These are phyloP conservation scores for Juncus inflexus DNA, from an alignment of 176 grass and related monocot species.

Conservation along the genomic window DNA sequence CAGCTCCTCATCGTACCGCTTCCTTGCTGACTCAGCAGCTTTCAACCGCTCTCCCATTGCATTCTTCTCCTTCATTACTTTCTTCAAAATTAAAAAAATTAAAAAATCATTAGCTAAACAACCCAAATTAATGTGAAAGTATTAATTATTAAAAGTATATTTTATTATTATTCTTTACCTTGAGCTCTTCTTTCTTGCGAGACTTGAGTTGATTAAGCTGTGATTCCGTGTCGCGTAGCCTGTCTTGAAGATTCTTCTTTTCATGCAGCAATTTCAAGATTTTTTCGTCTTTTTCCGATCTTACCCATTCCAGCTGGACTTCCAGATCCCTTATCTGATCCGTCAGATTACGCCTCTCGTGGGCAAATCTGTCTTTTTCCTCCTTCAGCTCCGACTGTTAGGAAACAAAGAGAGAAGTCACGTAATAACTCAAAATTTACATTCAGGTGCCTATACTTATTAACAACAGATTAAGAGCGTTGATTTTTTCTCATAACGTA, in stretches of 20 bases:
- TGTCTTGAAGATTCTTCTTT: conserved; percentile 63
- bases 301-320: conserved; percentile 91
- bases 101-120: conserved; percentile 27
- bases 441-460: no score
- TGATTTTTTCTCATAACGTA: no score
- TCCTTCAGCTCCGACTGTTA: conserved; percentile 78
- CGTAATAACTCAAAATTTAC: conserved; percentile 4
- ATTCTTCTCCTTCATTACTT: conserved; percentile 84
- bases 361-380: conserved; percentile 54
- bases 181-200: conserved; percentile 72
- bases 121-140: no score
- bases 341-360: conserved; percentile 58
- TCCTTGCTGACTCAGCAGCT: conserved; percentile 70
- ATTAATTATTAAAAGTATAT: no score
- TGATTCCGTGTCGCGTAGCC: conserved; percentile 72
- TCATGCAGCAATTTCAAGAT: conserved; percentile 65
- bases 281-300: conserved; percentile 89
- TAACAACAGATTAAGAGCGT: no score
- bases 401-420: conserved; percentile 33
- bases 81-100: conserved; percentile 30
- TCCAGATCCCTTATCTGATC: conserved; percentile 67
- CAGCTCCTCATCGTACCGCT: conserved; percentile 77
- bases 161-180: conserved; percentile 34
- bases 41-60: conserved; percentile 65
- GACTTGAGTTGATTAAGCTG: conserved; percentile 72